phyloP scores from a whole-genome alignment of 1,139 yeast species.

The Candida sp. region DNA sequence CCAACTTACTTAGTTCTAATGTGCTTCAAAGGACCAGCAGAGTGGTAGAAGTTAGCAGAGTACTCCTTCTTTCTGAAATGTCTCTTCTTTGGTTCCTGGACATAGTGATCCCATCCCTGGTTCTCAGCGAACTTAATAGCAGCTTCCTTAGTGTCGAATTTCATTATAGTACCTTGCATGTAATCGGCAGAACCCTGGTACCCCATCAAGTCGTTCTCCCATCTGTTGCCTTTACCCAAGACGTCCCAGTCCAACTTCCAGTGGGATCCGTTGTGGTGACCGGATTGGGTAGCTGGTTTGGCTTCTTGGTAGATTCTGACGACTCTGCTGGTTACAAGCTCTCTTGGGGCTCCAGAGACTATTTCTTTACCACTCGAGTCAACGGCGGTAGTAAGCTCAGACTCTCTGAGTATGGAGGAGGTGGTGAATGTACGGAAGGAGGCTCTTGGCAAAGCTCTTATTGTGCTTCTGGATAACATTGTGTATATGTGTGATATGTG shows the following conservation, averaged over 20 bases:
- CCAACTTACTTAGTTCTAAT: conserved; percentile 71
- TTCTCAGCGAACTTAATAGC: conserved; percentile 83
- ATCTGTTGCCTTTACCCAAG: conserved; percentile 75
- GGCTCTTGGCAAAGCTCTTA: conserved; percentile 17
- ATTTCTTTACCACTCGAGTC: conserved; percentile 52
- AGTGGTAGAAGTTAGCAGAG: conserved; percentile 72
- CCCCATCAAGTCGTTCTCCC: conserved; percentile 93
- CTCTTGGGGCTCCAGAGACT: conserved; percentile 82
- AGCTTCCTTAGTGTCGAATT: conserved; percentile 75
- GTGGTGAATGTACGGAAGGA: conserved; percentile 25
- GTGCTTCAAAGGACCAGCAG: conserved; percentile 75
- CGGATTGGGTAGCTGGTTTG: conserved; percentile 85
- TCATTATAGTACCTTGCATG: conserved; percentile 86
- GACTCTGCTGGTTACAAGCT: conserved; percentile 62
- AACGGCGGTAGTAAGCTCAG: conserved; percentile 16
- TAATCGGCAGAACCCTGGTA: conserved; percentile 83
- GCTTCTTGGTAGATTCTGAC: conserved; percentile 82
- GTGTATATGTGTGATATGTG: not conserved
- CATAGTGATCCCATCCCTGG: conserved; percentile 86
- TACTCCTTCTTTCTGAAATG: conserved; percentile 79
- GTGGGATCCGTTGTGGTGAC: conserved; percentile 53
- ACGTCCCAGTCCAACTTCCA: conserved; percentile 93
- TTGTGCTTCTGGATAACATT: conserved; percentile 27
- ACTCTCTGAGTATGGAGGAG: conserved; percentile 19
- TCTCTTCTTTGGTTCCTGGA: conserved; percentile 81